Percentiles rank a stretch among this genome's conserved stretches.
Conservation (phyloP, 345 rosid genomes). For the Moringa oleifera region DNA sequence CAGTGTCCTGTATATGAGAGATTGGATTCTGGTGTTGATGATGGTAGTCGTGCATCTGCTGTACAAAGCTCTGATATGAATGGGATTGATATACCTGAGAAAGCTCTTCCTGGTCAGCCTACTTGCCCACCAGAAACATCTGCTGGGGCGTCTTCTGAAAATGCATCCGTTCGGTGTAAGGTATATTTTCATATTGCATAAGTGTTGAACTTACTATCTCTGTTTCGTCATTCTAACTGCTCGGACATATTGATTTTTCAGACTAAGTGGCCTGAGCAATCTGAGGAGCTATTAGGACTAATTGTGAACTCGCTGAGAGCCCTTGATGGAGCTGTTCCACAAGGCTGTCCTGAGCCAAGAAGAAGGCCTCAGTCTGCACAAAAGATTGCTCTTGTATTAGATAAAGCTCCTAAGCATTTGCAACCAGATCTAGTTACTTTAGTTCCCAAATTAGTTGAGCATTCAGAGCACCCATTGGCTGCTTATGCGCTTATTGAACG, state of each 20-base stretch:
- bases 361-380: constrained; percentile 93
- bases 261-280: constrained; percentile 99
- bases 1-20: constrained; percentile 64
- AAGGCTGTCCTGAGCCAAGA: constrained; percentile 92
- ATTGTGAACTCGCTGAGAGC: constrained; percentile 94
- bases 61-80: constrained; percentile 63
- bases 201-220: constrained; percentile 18
- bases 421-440: constrained; percentile 83
- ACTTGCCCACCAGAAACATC: constrained; percentile 53
- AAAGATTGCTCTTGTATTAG: constrained; percentile 87
- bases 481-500: constrained; percentile 87
- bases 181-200: constrained; percentile 28
- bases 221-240: constrained; percentile 18
- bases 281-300: constrained; percentile 95
- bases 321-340: constrained; percentile 92
- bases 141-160: constrained; percentile 50
- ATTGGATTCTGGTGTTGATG: constrained; percentile 69
- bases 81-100: constrained; percentile 41
- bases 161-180: constrained; percentile 67
- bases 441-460: constrained; percentile 98
- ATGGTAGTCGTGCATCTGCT: constrained; percentile 53
- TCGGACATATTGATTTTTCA: constrained; percentile 32
- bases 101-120: constrained; percentile 57
- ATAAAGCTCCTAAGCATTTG: constrained; percentile 91
- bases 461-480: constrained; percentile 87